These are phyloP conservation scores for Botrytis cinerea DNA, from an alignment of 2,329 filamentous ascomycete genomes.

Conservation along the genomic window DNA sequence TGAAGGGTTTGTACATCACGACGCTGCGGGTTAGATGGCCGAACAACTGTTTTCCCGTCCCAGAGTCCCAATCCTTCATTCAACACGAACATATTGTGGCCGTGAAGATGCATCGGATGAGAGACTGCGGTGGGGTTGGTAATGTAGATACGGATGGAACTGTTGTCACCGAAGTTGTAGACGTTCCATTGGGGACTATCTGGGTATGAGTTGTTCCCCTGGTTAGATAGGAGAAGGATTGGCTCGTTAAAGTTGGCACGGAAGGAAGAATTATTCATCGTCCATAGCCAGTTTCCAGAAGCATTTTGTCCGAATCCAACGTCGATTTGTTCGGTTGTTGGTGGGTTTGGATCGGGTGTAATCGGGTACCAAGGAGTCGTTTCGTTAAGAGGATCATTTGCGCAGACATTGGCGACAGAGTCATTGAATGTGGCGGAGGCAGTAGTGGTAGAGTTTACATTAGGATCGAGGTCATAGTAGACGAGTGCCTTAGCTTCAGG, in stretches of 20 bases:
- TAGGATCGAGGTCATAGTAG: conserved; percentile 56
- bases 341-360: conserved; percentile 29
- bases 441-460: conserved; percentile 26
- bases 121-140: conserved; percentile 52
- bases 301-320: conserved; percentile 52
- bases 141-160: conserved; percentile 55
- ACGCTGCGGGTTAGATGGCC: conserved; percentile 52
- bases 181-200: conserved; percentile 53
- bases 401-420: conserved; percentile 26
- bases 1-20: conserved; percentile 53
- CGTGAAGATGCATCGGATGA: conserved; percentile 70
- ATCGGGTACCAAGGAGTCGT: conserved; percentile 35
- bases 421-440: conserved; percentile 29
- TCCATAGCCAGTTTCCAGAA: conserved; percentile 52
- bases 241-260: conserved; percentile 56
- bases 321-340: conserved; percentile 31
- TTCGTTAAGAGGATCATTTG: conserved; percentile 30
- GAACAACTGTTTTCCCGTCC: conserved; percentile 39
- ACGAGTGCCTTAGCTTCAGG: conserved; percentile 59
- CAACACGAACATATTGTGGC: conserved; percentile 70
- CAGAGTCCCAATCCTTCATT: conserved; percentile 47
- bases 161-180: conserved; percentile 54
- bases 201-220: conserved; percentile 55
- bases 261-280: conserved; percentile 53
- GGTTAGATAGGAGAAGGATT: conserved; percentile 55